phyloP scores from a whole-genome alignment of 1,284 basidiomycete genomes.

The Prillingera fragicola region DNA sequence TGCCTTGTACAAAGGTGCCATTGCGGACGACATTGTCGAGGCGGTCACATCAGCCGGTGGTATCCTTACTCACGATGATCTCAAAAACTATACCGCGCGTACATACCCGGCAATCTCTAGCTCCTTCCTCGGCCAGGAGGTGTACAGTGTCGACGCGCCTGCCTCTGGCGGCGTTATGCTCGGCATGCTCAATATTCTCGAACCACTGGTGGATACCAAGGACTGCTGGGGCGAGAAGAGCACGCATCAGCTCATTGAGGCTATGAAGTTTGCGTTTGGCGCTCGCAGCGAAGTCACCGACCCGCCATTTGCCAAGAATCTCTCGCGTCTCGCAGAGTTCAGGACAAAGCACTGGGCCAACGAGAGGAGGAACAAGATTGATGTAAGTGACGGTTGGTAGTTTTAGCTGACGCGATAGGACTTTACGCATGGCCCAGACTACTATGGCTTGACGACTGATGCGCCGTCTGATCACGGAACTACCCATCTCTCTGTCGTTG shows the following conservation, averaged over 20 bases:
- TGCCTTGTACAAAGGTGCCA: conserved; percentile 44
- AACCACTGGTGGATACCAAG: conserved; percentile 14
- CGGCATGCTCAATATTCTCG: conserved; percentile 43
- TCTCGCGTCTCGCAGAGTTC: conserved; percentile 59
- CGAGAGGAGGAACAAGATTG: conserved; percentile 51
- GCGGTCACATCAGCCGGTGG: conserved; percentile 37
- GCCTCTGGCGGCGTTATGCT: conserved; percentile 50
- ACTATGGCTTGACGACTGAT: conserved; percentile 80
- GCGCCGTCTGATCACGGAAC: conserved; percentile 78
- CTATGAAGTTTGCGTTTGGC: conserved; percentile 51
- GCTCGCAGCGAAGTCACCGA: conserved; percentile 71
- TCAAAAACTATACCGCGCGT: conserved; percentile 58
- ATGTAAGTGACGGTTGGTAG: conserved; percentile 42
- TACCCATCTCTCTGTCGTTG: conserved; percentile 77
- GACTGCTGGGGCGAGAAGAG: conserved; percentile 14
- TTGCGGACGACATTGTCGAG: conserved; percentile 42
- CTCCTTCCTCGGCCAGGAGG: conserved; percentile 65
- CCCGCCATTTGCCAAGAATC: conserved; percentile 54
- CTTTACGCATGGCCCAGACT: conserved; percentile 67
- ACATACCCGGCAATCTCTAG: conserved; percentile 70
- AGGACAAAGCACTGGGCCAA: conserved; percentile 65
- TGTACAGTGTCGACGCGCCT: conserved; percentile 80
- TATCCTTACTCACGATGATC: conserved; percentile 41
- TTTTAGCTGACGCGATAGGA: conserved; percentile 57
- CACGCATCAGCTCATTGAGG: conserved; percentile 51